These are phyloP conservation scores for Penicillium sp. DNA, from an alignment of 2,329 filamentous ascomycete species.

Conservation along the genomic window DNA sequence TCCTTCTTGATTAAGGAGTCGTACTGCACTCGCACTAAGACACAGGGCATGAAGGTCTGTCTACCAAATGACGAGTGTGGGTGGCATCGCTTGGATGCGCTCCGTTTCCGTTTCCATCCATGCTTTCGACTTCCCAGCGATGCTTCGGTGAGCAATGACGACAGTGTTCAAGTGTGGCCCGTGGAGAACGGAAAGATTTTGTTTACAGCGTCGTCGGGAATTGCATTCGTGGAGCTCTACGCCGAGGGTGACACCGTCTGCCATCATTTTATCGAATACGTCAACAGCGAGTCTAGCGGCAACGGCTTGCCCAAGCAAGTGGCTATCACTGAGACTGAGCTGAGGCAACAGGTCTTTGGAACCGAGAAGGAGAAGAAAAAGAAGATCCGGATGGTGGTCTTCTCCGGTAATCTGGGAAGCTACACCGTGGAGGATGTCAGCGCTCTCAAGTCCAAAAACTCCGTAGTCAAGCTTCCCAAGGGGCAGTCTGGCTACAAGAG, in stretches of 20 bases:
- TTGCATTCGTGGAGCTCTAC: slow-evolving; percentile 84
- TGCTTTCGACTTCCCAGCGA: slow-evolving; percentile 86
- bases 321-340: slow-evolving; percentile 71
- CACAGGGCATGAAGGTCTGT: slow-evolving; percentile 74
- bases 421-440: slow-evolving; percentile 78
- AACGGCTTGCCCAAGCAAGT: slow-evolving; percentile 70
- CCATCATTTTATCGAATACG: slow-evolving; percentile 79
- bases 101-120: slow-evolving; percentile 88
- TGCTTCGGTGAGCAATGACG: slow-evolving; percentile 64
- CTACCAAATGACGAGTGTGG: slow-evolving; percentile 78
- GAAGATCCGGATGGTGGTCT: slow-evolving; percentile 69
- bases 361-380: slow-evolving; percentile 68
- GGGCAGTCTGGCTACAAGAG: slow-evolving; percentile 76
- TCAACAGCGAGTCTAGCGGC: slow-evolving; percentile 61
- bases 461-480: slow-evolving; percentile 73
- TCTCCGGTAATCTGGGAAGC: slow-evolving; percentile 74
- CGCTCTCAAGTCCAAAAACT: slow-evolving; percentile 70
- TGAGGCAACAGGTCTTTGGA: slow-evolving; percentile 72
- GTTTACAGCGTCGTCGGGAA: slow-evolving; percentile 76
- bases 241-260: slow-evolving; percentile 80
- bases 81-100: slow-evolving; percentile 87
- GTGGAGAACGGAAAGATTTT: slow-evolving; percentile 77
- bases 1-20: slow-evolving; percentile 81
- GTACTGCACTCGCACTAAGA: slow-evolving; percentile 83
- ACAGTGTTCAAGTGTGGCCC: slow-evolving; percentile 82